Conservation (phyloP, 2,329 filamentous ascomycete genomes). For the Emericellopsis cladophorae region DNA sequence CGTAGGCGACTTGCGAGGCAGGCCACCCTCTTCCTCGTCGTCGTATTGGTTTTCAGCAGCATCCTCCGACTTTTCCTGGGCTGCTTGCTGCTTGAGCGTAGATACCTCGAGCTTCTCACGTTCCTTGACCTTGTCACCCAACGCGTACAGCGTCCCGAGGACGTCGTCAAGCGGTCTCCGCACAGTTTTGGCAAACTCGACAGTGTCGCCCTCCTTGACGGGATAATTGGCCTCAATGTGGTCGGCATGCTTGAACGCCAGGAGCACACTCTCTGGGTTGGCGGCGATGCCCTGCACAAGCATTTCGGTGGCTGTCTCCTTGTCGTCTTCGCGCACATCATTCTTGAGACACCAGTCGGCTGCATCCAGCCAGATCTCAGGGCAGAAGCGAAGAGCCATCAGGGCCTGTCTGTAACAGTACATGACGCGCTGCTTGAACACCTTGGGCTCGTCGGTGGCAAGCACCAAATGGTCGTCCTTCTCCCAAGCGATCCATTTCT, state of each 20-base stretch:
- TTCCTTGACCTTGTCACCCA: conserved; percentile 62
- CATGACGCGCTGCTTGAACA: conserved; percentile 66
- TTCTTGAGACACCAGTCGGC: conserved; percentile 87
- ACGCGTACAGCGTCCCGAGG: conserved; percentile 75
- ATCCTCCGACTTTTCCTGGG: conserved; percentile 21
- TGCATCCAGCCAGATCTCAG: conserved; percentile 90
- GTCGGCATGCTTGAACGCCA: conserved; percentile 83
- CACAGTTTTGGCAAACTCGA: conserved; percentile 65
- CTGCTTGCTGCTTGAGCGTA: conserved; percentile 40
- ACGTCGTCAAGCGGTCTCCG: conserved; percentile 75
- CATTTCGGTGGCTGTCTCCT: conserved; percentile 57
- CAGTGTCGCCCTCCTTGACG: conserved; percentile 65
- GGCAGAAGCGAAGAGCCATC: conserved; percentile 89
- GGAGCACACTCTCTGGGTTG: conserved; percentile 85
- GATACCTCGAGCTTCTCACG: conserved; percentile 46
- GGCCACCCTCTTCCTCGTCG: conserved; percentile 33
- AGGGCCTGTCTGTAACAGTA: conserved; percentile 90
- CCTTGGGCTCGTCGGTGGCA: conserved; percentile 64
- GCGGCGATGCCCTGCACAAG: conserved; percentile 71
- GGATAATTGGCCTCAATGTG: conserved; percentile 69
- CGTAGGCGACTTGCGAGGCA: conserved; percentile 38
- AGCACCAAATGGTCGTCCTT: conserved; percentile 84
- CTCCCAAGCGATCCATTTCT: conserved; percentile 90
- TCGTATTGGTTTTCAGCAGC: conserved; percentile 23
- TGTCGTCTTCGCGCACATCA: conserved; percentile 48